Evolutionary conservation across 495 filamentous ascomycete genomes (phyloP).

Genomic region (Penicillium arizonense): DNA sequence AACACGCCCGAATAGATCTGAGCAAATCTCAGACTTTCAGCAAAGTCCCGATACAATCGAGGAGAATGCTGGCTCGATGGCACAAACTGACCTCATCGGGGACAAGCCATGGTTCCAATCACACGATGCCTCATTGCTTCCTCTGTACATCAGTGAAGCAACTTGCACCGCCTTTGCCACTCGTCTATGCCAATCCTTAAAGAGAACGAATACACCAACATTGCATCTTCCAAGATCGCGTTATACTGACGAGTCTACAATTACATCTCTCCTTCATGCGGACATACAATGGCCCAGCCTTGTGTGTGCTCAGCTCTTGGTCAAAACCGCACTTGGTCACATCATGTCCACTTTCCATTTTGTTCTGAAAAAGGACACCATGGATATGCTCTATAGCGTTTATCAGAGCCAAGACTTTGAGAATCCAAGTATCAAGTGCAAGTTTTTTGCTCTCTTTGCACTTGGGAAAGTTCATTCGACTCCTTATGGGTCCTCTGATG

Average conservation of each 20-base stretch:
- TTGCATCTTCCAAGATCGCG: conserved; percentile 32
- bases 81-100: conserved; percentile 25
- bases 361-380: conserved; percentile 28
- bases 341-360: conserved; percentile 33
- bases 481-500: conserved; percentile 18
- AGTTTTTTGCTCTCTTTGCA: conserved; percentile 40
- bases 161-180: conserved; percentile 40
- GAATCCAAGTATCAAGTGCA: conserved; percentile 30
- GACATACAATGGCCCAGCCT: conserved; percentile 33
- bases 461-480: conserved; percentile 34
- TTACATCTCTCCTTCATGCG: conserved; percentile 14
- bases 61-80: conserved; percentile 18
- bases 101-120: conserved; percentile 38
- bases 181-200: conserved; percentile 34
- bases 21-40: not conserved
- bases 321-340: conserved; percentile 37
- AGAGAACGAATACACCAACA: conserved; percentile 23
- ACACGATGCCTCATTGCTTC: conserved; percentile 29
- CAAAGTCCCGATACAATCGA: conserved; percentile 2
- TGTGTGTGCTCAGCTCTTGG: conserved; percentile 29
- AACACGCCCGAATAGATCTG: not conserved
- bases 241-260: conserved; percentile 29
- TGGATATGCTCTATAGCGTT: conserved; percentile 34
- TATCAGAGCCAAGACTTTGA: conserved; percentile 32
- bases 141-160: conserved; percentile 38